Evolutionary conservation across 306 rosid species (phyloP), one percentile per base, ranked within the genome.

Genomic region (Cicer arietinum): DNA sequence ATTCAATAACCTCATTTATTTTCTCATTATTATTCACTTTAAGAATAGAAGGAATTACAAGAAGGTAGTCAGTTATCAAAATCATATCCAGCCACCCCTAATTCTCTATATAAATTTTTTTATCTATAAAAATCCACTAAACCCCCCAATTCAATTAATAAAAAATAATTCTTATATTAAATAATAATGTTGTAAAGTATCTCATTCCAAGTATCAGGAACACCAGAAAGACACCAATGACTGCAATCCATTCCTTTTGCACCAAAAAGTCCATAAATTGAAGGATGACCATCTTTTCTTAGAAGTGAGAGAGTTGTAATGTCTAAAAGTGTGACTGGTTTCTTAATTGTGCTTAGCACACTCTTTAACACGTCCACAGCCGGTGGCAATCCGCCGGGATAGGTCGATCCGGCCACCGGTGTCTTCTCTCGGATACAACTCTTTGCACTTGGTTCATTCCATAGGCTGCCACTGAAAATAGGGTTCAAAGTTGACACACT

Each of bases 181-280:
- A 25, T 25, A 25, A 25, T 25, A 2, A 25, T 25, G 35, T 25
- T 90, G 88, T 87, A 90, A 69, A 94, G 89, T 54, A 94, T 86
- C 57, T 85, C 74, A 6, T 94, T 94, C 99, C 99, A 94, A 53
- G 92, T 85, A 69, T 94, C 99, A n/a, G 99, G 97, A 79, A 94
- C 96, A 8, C 99, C 99, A 8, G 92, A 39, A 1, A 94, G 95
- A 63, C 99, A 94, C 99, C 99, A 94, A 73, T 94, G 99, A 65
- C 95, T 92, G 51, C 97, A 94, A 4, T 94, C 99, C 85, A 87
- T 70, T 72, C 76, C 85, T 0, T 78, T 68, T 14, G 44, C 7
- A 5, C 94, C 96, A 13, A 46, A 71, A 4, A 90, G 77, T 8
- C 97, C 98, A 79, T 90, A 94, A 30, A 73, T 63, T 0, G 97